Percentiles rank a stretch among this genome's conserved stretches.
phyloP scores from a whole-genome alignment of 139 green algal genomes.

The Tetradesmus obliquus region DNA sequence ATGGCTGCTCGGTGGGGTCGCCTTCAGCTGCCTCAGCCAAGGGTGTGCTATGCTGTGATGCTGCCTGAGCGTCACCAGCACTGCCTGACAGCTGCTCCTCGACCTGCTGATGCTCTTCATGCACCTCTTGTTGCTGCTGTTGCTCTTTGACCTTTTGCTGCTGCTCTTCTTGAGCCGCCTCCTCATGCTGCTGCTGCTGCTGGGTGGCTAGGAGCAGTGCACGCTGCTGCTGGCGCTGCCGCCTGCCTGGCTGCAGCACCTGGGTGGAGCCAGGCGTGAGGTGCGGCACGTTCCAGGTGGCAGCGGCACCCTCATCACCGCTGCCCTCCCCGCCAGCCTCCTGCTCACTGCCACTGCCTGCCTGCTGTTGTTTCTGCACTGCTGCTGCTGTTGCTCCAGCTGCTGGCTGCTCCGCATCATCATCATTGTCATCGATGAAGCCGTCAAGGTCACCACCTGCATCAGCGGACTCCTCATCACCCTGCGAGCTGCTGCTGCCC shows the following conservation, averaged over 20 bases:
- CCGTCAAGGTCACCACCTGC: not conserved
- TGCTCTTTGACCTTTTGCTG: not conserved
- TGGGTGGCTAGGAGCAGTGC: not conserved
- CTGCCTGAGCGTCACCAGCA: not conserved
- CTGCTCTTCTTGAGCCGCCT: not conserved
- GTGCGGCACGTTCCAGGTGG: constrained; percentile 17
- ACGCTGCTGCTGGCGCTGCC: not conserved
- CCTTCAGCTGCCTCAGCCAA: not conserved
- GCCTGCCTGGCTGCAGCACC: not conserved
- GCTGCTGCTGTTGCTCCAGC: not conserved
- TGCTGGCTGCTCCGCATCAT: not conserved
- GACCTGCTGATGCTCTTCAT: not conserved
- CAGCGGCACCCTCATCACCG: not conserved
- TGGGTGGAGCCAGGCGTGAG: not conserved
- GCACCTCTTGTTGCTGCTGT: not conserved
- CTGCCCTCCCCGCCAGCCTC: not conserved
- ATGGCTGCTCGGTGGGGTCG: not conserved
- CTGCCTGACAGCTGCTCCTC: not conserved
- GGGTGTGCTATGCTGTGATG: not conserved
- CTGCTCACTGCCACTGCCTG: not conserved
- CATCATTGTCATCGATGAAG: constrained; percentile 6
- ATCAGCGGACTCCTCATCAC: not conserved
- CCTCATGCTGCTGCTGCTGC: too few species aligned
- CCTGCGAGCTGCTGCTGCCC: not conserved
- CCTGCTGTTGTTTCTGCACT: not conserved